These are phyloP conservation scores for Eremochloa ophiuroides DNA, from an alignment of 176 grass and related monocot genomes.

Conservation along the genomic window DNA sequence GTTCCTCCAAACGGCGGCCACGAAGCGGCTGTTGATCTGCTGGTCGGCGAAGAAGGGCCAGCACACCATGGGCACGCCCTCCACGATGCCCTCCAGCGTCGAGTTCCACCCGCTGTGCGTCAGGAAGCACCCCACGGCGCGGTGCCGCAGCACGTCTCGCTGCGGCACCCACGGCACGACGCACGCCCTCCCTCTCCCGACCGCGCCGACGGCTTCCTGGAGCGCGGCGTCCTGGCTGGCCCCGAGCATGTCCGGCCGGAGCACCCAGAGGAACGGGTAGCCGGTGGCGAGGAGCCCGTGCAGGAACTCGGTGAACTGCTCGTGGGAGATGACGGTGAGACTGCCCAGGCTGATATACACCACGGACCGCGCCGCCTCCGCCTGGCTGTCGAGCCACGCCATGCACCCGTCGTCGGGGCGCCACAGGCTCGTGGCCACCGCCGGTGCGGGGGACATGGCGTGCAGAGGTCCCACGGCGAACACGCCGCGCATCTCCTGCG, in stretches of 20 bases:
- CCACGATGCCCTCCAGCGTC: conserved; percentile 31
- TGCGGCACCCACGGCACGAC: conserved; percentile 49
- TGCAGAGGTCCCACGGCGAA: conserved; percentile 43
- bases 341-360: neutral
- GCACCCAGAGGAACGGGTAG: neutral
- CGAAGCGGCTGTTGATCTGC: conserved; percentile 38
- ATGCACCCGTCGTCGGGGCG: neutral
- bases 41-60: conserved; percentile 62
- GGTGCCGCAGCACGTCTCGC: conserved; percentile 54
- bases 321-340: neutral
- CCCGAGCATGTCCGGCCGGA: neutral
- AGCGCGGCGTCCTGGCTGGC: neutral
- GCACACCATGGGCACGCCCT: conserved; percentile 51
- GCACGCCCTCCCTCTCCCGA: neutral
- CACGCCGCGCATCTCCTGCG: conserved; percentile 3
- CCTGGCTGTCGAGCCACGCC: neutral
- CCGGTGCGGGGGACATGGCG: conserved; percentile 5
- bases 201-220: neutral
- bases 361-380: neutral
- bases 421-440: neutral
- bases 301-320: neutral
- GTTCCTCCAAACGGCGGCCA: conserved; percentile 40
- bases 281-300: neutral
- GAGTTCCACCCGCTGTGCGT: conserved; percentile 78
- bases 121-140: conserved; percentile 59